Evolutionary conservation across 1,284 basidiomycete species (phyloP), one percentile per base, ranked within the genome.

Genomic region (Naganishia sp.): DNA sequence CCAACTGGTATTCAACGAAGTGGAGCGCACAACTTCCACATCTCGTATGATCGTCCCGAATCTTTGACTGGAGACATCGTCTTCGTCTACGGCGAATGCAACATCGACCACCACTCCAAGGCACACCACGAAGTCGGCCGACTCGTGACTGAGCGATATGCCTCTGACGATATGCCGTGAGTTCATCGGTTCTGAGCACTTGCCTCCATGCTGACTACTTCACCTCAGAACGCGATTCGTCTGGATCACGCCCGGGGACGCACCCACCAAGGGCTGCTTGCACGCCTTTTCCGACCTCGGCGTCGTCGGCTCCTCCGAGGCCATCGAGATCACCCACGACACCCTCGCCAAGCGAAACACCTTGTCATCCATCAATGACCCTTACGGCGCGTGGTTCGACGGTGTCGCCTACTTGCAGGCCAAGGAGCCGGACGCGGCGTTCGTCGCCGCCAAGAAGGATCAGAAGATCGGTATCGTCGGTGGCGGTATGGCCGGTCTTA

Each of bases 401-500:
- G 70, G 70, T 45, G 70, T 71, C 6, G 62, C 65, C 10, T 71
- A 71, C 39, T 54, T 71, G 11, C 46, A 72, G 50, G 55, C 64
- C 21, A 66, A 70, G 41, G 63, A 72, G 23, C 54, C 67, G 6
- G 63, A 68, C 18, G 67, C 65, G 6, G 25, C 66, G 13, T 69
- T 72, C 63, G 63, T 72, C 23, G 70, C 69, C 31, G 68, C 58
- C 2, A 69, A 69, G 47, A 70, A 70, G 64, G 63, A 69, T 23
- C 65, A 69, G 52, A 68, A 68, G 58, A 69, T 73, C 46, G 72
- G 63, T 28, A 72, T 73, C 47, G 57, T 73, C 15, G 72, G 72
- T 21, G 72, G 65, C 5, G 72, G 72, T 31, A 71, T 73, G 69
- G 52, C 68, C 3, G 72, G 72, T 23, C 57, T 73, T 32, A 70